phyloP scores from a whole-genome alignment of 257 asterid species.

The Solanum clarkiae region DNA sequence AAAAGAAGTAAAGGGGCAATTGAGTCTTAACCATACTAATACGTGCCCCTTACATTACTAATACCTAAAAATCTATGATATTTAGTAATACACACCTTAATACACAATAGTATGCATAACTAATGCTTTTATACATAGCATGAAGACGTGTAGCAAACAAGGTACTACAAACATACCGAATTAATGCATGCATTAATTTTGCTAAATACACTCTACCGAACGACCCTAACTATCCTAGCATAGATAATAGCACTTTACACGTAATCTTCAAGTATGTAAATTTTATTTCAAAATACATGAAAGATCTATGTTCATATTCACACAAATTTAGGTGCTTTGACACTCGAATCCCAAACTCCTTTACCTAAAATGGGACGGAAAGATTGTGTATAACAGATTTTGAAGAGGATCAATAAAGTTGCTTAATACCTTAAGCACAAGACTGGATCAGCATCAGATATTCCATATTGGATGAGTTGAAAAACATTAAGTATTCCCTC shows the following conservation, averaged over 20 bases:
- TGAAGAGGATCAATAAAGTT: background rate
- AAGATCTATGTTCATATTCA: background rate
- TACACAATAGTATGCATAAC: too few species aligned
- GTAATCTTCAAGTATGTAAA: background rate
- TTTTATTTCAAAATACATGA: background rate
- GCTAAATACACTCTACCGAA: too few species aligned
- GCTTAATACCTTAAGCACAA: background rate
- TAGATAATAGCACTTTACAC: background rate
- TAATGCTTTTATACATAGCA: too few species aligned
- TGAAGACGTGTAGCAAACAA: too few species aligned
- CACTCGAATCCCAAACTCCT: background rate
- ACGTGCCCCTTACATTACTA: too few species aligned
- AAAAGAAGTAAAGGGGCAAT: too few species aligned
- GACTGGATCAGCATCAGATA: background rate
- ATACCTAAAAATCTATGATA: too few species aligned
- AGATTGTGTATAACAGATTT: background rate
- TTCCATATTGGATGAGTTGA: background rate
- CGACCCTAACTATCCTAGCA: background rate
- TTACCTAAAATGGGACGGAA: background rate
- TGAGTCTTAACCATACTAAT: too few species aligned
- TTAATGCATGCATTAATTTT: too few species aligned
- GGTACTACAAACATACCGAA: too few species aligned
- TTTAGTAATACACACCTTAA: too few species aligned
- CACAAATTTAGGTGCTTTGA: background rate
- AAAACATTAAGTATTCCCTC: background rate